These are phyloP conservation scores for Sphaerosporella brunnea DNA, from an alignment of 495 filamentous ascomycete species.

Conservation along the genomic window DNA sequence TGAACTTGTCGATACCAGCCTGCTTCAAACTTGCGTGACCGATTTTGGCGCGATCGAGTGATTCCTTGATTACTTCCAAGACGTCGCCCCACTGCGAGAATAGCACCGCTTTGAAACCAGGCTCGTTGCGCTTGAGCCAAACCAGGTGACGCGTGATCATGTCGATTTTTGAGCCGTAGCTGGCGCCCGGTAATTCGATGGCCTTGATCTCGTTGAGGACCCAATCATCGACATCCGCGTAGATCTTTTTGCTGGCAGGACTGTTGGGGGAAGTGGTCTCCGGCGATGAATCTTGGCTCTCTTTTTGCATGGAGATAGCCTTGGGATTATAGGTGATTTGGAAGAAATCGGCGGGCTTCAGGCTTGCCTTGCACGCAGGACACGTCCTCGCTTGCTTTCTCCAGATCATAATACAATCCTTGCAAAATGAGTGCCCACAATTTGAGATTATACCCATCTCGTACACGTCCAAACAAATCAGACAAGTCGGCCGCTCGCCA, in stretches of 20 bases:
- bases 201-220: conserved; percentile 65
- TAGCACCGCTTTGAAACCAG: conserved; percentile 71
- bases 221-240: conserved; percentile 51
- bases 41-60: conserved; percentile 51
- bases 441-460: conserved; percentile 66
- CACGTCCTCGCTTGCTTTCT: conserved; percentile 46
- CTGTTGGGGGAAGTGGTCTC: background rate
- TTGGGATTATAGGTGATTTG: conserved; percentile 70
- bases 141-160: conserved; percentile 60
- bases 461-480: conserved; percentile 21
- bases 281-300: conserved; percentile 27
- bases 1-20: conserved; percentile 54
- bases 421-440: conserved; percentile 84
- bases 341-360: conserved; percentile 48
- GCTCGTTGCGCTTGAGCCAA: conserved; percentile 70
- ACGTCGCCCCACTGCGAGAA: conserved; percentile 82
- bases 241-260: conserved; percentile 34
- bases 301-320: conserved; percentile 50
- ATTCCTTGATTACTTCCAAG: conserved; percentile 49
- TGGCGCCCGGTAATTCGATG: conserved; percentile 55
- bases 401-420: conserved; percentile 66
- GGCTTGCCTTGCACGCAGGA: conserved; percentile 55
- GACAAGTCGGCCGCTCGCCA: conserved; percentile 16
- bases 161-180: conserved; percentile 80
- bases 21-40: conserved; percentile 47